A percentile compares a stretch with the other conserved stretches of the same genome.
Evolutionary conservation across 345 rosid species (phyloP).

Genomic region (Euclidium syriacum): DNA sequence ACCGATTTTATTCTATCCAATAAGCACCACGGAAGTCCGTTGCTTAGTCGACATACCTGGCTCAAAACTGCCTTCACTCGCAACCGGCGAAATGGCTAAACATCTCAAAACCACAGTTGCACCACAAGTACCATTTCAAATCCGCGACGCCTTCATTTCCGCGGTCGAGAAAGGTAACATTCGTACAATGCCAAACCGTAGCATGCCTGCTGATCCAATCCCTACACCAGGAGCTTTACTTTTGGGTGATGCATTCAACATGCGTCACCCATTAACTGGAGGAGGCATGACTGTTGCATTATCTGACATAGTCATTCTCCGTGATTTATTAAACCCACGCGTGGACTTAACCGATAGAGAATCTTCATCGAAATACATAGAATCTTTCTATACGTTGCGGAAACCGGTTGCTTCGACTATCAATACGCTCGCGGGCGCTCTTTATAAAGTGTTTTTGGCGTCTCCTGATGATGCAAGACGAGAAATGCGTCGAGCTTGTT

Average conservation of each 20-base stretch:
- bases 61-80: constrained; percentile 40
- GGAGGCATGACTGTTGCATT: constrained; percentile 58
- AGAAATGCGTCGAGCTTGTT: constrained; percentile 53
- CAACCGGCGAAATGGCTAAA: constrained; percentile 44
- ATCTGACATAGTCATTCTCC: constrained; percentile 46
- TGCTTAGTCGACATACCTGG: constrained; percentile 51
- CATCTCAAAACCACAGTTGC: constrained; percentile 37
- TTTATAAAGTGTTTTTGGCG: constrained; percentile 47
- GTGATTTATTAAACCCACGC: constrained; percentile 37
- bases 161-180: constrained; percentile 46
- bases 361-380: constrained; percentile 35
- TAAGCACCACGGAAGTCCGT: constrained; percentile 46
- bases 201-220: constrained; percentile 54
- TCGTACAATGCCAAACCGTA: constrained; percentile 51
- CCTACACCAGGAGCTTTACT: constrained; percentile 47
- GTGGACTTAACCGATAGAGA: constrained; percentile 35
- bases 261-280: constrained; percentile 55
- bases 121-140: constrained; percentile 38
- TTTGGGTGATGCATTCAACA: constrained; percentile 49
- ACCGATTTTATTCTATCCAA: constrained; percentile 49
- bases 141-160: constrained; percentile 34
- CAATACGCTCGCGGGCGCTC: constrained; percentile 51
- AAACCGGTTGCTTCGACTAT: constrained; percentile 61
- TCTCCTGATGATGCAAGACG: constrained; percentile 45
- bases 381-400: constrained; percentile 55